phyloP scores from a whole-genome alignment of 225 moss, liverwort and hornwort species.

The Pseudoscleropodium purum region DNA sequence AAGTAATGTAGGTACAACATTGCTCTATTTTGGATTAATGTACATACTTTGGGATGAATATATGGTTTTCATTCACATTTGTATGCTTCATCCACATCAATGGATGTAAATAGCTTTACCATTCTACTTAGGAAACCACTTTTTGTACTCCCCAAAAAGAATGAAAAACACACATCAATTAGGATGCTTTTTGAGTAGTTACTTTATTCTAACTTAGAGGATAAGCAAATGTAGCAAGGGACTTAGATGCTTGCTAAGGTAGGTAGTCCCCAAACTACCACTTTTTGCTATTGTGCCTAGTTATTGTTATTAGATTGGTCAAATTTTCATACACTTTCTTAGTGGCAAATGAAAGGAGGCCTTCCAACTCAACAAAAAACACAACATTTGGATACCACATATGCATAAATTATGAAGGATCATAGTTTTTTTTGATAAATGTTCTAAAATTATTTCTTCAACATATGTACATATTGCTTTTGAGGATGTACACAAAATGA shows the following conservation, averaged over 20 bases:
- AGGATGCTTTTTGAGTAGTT: neutral
- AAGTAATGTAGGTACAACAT: neutral
- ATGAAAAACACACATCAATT: fast-evolving
- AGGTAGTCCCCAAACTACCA: fast-evolving
- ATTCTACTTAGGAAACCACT: fast-evolving
- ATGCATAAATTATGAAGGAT: too few relatives aligned
- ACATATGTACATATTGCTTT: neutral
- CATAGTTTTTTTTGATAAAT: neutral
- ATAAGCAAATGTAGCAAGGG: neutral
- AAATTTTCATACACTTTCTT: neutral
- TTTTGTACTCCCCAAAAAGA: fast-evolving
- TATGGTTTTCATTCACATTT: fast-evolving
- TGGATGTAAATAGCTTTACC: neutral
- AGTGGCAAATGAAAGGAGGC: neutral
- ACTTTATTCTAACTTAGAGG: neutral
- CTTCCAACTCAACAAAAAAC: fast-evolving
- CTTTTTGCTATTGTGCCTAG: neutral
- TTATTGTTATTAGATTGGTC: fast-evolving
- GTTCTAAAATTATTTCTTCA: neutral
- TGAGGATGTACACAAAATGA: neutral
- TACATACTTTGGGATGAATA: fast-evolving
- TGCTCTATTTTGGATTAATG: neutral
- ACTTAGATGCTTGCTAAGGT: too few relatives aligned
- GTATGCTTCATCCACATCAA: neutral
- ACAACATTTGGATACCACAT: fast-evolving